Conservation (phyloP, 345 rosid genomes). For the Gossypium australe region DNA sequence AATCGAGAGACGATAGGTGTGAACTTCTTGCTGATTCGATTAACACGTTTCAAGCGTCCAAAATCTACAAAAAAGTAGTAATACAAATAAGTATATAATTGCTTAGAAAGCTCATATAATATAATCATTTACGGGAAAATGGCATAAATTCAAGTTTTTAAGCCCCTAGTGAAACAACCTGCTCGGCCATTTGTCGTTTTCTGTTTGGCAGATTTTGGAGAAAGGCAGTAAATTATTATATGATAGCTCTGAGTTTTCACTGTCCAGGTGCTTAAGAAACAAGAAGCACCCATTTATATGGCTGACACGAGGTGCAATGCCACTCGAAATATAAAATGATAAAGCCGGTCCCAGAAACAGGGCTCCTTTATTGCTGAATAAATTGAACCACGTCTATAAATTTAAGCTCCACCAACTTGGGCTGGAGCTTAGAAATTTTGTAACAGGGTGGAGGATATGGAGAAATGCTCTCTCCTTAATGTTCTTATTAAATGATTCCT, state of each 20-base stretch:
- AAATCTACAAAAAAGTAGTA: no score
- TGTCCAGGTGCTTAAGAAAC: neutral
- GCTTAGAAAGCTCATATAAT: no score
- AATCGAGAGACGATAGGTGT: no score
- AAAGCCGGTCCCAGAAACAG: neutral
- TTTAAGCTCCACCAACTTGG: constrained; percentile 9
- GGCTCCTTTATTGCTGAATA: neutral
- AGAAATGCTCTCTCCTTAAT: neutral
- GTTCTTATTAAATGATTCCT: neutral
- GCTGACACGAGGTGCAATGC: neutral
- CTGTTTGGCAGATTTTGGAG: neutral
- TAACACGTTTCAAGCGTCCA: no score
- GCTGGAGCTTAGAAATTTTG: neutral
- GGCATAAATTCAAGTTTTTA: no score
- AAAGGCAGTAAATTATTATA: neutral
- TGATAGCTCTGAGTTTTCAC: neutral
- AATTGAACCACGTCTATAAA: neutral
- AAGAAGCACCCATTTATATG: neutral
- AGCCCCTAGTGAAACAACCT: no score
- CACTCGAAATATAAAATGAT: neutral
- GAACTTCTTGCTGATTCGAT: no score
- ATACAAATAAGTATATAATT: no score
- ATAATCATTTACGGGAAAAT: no score
- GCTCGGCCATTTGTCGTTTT: no score
- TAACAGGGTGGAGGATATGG: neutral